Conservation (phyloP, 345 rosid genomes). For the Arabidopsis thaliana region DNA sequence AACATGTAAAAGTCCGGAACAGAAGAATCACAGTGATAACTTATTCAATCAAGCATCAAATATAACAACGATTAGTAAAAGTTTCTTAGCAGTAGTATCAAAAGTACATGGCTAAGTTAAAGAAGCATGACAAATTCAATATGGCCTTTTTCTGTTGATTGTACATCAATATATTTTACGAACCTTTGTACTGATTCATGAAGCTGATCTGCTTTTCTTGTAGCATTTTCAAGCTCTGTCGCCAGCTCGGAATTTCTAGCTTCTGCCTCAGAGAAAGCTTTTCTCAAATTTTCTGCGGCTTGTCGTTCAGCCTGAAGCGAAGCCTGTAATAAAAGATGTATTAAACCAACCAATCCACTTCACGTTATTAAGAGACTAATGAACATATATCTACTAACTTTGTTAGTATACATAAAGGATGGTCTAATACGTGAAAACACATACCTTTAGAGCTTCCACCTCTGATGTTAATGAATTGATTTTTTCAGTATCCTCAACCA, state of each 20-base stretch:
- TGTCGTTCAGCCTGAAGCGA: constrained; percentile 68
- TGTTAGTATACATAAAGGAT: neutral
- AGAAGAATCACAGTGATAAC: neutral
- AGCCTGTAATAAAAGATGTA: constrained; percentile 53
- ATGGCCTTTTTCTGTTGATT: constrained; percentile 13
- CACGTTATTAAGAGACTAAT: neutral
- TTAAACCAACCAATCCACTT: neutral
- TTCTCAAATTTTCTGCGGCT: constrained; percentile 67
- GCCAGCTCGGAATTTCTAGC: constrained; percentile 70
- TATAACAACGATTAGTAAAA: constrained; percentile 20
- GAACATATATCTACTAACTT: neutral
- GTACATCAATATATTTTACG: constrained; percentile 41
- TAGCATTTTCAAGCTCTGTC: constrained; percentile 79
- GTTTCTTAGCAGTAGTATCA: constrained; percentile 5
- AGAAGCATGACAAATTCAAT: constrained; percentile 1
- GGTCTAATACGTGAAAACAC: constrained; percentile 14
- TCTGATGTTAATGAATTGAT: constrained; percentile 70
- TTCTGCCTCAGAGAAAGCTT: constrained; percentile 65
- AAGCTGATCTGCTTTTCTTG: constrained; percentile 81
- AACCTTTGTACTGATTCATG: constrained; percentile 98
- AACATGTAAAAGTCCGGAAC: constrained; percentile 26
- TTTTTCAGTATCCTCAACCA: constrained; percentile 91
- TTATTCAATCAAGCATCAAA: constrained; percentile 4
- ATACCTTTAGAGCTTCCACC: constrained; percentile 85
- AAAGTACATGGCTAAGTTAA: constrained; percentile 20